A percentile compares a stretch with the other conserved stretches of the same genome.
These are phyloP conservation scores for Eleusine coracana DNA, from an alignment of 176 grass and related monocot species.

Conservation along the genomic window DNA sequence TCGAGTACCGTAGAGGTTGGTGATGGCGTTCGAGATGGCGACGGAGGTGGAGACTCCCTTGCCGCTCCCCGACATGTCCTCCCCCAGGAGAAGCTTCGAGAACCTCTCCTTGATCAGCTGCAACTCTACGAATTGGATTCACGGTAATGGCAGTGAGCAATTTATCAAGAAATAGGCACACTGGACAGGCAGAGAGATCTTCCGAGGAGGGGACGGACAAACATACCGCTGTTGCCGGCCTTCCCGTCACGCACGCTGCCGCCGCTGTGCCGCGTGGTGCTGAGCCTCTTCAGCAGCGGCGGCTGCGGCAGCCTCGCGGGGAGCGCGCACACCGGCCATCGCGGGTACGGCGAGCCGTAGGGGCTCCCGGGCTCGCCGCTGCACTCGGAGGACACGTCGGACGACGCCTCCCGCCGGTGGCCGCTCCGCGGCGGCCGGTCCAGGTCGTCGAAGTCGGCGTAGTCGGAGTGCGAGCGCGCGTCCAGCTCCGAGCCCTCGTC, in stretches of 20 bases:
- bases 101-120: slow-evolving; percentile 81
- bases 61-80: slow-evolving; percentile 94
- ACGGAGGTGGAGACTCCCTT: slow-evolving; percentile 83
- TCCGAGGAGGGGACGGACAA: neutral
- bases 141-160: neutral
- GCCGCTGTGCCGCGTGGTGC: slow-evolving; percentile 32
- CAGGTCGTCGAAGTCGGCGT: slow-evolving; percentile 54
- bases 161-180: neutral
- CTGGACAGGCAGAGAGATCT: neutral
- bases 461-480: slow-evolving; percentile 49
- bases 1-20: slow-evolving; percentile 78
- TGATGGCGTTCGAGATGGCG: slow-evolving; percentile 92
- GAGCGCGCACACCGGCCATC: slow-evolving; percentile 56
- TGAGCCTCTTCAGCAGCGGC: slow-evolving; percentile 58
- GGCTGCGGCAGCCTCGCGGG: slow-evolving; percentile 30
- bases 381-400: slow-evolving; percentile 69
- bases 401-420: slow-evolving; percentile 39
- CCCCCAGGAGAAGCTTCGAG: slow-evolving; percentile 86
- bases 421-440: neutral
- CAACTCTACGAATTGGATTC: slow-evolving; percentile 57
- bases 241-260: slow-evolving; percentile 38
- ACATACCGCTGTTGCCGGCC: slow-evolving; percentile 55
- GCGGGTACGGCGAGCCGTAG: slow-evolving; percentile 52
- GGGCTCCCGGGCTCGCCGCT: slow-evolving; percentile 66
- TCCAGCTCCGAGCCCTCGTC: slow-evolving; percentile 72